Conservation (phyloP, 257 asterid genomes). For the Solanum neorickii region DNA sequence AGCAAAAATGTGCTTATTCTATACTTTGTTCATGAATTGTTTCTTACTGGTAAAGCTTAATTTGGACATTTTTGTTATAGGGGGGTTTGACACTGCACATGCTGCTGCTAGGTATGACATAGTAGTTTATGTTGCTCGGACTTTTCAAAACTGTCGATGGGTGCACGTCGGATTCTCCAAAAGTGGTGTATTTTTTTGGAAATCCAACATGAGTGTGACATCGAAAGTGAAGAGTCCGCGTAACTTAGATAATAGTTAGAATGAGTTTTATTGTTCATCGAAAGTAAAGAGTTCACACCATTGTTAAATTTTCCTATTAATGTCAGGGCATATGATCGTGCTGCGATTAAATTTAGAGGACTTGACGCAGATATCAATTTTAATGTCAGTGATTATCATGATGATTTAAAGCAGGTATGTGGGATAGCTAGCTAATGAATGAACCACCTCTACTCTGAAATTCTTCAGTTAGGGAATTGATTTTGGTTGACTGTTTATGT, state of each 20-base stretch:
- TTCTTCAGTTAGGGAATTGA: not conserved
- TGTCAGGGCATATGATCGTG: constrained; percentile 90
- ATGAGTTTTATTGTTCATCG: not conserved
- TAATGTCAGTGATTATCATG: constrained; percentile 58
- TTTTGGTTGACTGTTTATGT: not conserved
- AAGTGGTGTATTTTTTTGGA: too few species aligned
- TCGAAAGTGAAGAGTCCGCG: too few species aligned
- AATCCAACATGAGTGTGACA: too few species aligned
- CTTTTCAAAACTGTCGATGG: too few species aligned
- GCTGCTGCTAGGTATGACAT: constrained; percentile 79
- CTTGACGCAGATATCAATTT: constrained; percentile 91
- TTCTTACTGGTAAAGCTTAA: too few species aligned
- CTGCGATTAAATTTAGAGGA: constrained; percentile 91
- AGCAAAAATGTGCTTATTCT: not conserved
- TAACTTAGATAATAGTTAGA: not conserved
- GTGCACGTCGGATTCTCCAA: too few species aligned
- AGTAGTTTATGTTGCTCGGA: not conserved
- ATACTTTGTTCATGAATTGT: not conserved
- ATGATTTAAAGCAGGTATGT: constrained; percentile 68
- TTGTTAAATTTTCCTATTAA: not conserved
- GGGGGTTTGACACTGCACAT: constrained; percentile 98
- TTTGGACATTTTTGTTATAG: constrained; percentile 12
- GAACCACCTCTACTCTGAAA: not conserved
- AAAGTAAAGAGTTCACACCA: too few species aligned
- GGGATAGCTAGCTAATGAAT: not conserved